phyloP scores from a whole-genome alignment of 1,284 basidiomycete species.

The Fistulina hepatica region DNA sequence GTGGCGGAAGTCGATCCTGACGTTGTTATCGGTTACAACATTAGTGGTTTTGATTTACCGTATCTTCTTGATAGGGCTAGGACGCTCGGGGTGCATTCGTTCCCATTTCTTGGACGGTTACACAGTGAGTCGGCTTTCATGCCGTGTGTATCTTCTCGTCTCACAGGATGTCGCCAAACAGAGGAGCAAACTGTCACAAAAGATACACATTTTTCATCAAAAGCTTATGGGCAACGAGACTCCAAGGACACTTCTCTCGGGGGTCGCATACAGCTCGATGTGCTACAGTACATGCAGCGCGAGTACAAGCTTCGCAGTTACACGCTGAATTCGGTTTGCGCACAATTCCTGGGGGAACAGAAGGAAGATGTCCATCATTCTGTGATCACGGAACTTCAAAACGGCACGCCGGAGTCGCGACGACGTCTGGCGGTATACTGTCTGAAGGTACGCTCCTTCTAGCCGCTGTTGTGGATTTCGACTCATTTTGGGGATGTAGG shows the following conservation, averaged over 20 bases:
- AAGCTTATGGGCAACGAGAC: constrained; percentile 90
- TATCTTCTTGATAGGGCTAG: constrained; percentile 87
- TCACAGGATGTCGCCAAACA: neutral
- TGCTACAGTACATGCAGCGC: constrained; percentile 93
- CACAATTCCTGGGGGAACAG: constrained; percentile 92
- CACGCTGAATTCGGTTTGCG: constrained; percentile 91
- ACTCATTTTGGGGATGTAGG: constrained; percentile 38
- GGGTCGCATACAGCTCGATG: constrained; percentile 85
- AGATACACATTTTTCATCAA: constrained; percentile 92
- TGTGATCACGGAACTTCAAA: constrained; percentile 93
- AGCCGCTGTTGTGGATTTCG: constrained; percentile 1
- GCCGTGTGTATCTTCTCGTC: neutral
- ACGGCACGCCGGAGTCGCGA: constrained; percentile 84
- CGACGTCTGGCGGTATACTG: constrained; percentile 91
- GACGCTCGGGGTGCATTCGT: constrained; percentile 61
- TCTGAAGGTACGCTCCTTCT: constrained; percentile 56
- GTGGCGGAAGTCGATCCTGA: constrained; percentile 85
- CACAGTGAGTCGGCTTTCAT: neutral
- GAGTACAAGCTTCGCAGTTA: constrained; percentile 94
- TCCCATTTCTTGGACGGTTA: constrained; percentile 57
- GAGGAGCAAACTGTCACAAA: constrained; percentile 71
- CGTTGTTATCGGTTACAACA: constrained; percentile 91
- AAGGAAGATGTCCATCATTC: constrained; percentile 97
- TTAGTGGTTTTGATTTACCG: constrained; percentile 85
- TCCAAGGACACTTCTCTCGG: constrained; percentile 87